These are phyloP conservation scores for Termitomyces sp. DNA, from an alignment of 768 basidiomycete species.

Conservation along the genomic window DNA sequence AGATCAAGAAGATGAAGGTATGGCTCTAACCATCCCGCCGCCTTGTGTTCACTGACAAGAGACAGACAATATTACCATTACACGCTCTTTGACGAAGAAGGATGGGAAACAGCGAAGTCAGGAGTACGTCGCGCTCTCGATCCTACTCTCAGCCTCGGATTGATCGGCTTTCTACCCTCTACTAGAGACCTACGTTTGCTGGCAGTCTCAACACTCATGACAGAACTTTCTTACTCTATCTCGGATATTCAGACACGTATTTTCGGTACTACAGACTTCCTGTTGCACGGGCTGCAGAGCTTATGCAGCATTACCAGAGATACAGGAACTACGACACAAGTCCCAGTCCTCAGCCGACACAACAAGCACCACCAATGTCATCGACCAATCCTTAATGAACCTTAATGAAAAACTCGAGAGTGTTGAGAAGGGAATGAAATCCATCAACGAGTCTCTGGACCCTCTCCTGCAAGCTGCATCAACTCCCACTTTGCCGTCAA, in stretches of 20 bases:
- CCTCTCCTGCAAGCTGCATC: conserved; percentile 52
- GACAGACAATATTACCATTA: conserved; percentile 75
- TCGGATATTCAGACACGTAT: conserved; percentile 91
- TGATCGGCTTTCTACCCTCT: conserved; percentile 8
- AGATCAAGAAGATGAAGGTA: conserved; percentile 65
- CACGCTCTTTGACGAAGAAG: conserved; percentile 42
- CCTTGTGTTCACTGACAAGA: conserved; percentile 14
- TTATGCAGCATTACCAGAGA: conserved; percentile 50
- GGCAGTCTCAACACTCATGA: conserved; percentile 82
- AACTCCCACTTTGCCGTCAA: conserved; percentile 45
- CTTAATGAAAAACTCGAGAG: conserved; percentile 78
- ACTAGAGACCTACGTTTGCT: conserved; percentile 71
- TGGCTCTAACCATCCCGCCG: conserved; percentile 18
- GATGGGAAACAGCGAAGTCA: conserved; percentile 57
- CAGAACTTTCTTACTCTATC: conserved; percentile 82
- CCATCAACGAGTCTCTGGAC: conserved; percentile 62
- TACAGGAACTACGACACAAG: conserved; percentile 90
- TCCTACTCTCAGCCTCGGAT: conserved; percentile 4
- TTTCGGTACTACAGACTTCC: conserved; percentile 54
- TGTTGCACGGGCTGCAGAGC: conserved; percentile 1
- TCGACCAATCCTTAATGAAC: conserved; percentile 78
- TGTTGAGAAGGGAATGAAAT: conserved; percentile 70
- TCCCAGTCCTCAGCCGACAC: conserved; percentile 63
- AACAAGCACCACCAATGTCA: conserved; percentile 61
- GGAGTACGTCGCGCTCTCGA: conserved; percentile 53